These are phyloP conservation scores for Tausonia pullulans DNA, from an alignment of 1,284 basidiomycete genomes.

Conservation along the genomic window DNA sequence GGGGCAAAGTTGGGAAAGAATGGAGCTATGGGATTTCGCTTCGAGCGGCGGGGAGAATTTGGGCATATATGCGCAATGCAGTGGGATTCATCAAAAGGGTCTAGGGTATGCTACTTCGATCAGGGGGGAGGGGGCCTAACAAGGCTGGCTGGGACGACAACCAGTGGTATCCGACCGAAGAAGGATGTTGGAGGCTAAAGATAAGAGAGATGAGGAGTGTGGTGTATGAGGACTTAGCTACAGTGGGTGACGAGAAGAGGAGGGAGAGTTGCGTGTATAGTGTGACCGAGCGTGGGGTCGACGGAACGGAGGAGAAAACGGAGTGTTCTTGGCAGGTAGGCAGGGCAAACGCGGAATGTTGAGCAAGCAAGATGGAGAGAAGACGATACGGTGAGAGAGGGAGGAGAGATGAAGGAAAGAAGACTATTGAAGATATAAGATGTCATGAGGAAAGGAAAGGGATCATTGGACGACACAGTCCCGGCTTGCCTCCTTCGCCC, in stretches of 20 bases:
- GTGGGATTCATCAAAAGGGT: no score
- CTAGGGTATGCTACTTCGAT: no score
- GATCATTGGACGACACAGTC: constrained; percentile 2
- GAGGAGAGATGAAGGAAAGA: neutral
- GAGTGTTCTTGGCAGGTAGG: neutral
- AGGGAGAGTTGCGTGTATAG: neutral
- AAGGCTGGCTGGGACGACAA: no score
- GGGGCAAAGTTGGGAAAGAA: neutral
- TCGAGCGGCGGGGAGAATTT: no score
- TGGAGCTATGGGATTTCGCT: neutral
- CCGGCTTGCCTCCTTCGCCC: neutral
- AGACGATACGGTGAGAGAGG: neutral
- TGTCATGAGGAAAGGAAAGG: no score
- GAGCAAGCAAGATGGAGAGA: neutral
- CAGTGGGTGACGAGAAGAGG: neutral
- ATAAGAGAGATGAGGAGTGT: neutral
- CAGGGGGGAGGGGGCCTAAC: no score
- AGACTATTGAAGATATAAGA: neutral
- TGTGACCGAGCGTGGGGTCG: neutral
- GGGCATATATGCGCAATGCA: no score
- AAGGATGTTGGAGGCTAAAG: neutral
- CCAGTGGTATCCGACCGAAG: neutral
- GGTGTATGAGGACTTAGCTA: neutral
- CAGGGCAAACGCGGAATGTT: neutral
- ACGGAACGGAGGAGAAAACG: neutral